phyloP scores from a whole-genome alignment of 78 protist species.

The Abeoforma whisleri region DNA sequence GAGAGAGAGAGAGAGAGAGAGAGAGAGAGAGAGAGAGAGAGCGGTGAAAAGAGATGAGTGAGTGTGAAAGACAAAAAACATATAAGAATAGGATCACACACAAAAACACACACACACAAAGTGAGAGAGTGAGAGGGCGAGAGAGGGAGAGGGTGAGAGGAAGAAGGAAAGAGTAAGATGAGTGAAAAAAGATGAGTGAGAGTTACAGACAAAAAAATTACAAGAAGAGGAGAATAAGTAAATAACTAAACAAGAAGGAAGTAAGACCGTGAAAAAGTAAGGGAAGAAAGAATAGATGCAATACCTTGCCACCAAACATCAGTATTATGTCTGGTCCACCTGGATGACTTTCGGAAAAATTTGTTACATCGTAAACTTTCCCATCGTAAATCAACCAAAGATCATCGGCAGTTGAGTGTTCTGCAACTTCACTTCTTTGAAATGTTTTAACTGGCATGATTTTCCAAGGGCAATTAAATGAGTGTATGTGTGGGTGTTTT shows the following conservation, averaged over 20 bases:
- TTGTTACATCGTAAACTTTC: conserved; percentile 34
- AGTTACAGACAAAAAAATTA: too few species aligned
- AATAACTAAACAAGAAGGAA: too few species aligned
- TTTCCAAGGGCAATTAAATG: too few species aligned
- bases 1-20: too few species aligned
- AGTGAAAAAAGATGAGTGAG: neutral
- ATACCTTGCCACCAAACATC: conserved; percentile 35
- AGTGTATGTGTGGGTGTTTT: too few species aligned
- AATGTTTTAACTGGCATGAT: too few species aligned
- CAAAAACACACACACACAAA: neutral
- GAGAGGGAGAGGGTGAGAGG: neutral
- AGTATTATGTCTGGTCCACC: conserved; percentile 39
- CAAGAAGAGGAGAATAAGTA: too few species aligned
- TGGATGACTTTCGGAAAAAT: conserved; percentile 10
- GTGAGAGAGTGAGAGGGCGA: neutral
- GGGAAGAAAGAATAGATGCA: neutral
- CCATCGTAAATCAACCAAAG: conserved; percentile 16
- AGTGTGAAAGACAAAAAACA: too few species aligned
- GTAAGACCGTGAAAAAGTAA: too few species aligned
- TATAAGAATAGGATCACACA: conserved; percentile 3
- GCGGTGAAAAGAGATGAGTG: too few species aligned
- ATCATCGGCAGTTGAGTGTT: conserved; percentile 34
- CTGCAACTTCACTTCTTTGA: conserved; percentile 30
- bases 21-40: too few species aligned
- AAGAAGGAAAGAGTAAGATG: neutral